These are phyloP conservation scores for Mycogone perniciosa DNA, from an alignment of 2,329 filamentous ascomycete species.

Conservation along the genomic window DNA sequence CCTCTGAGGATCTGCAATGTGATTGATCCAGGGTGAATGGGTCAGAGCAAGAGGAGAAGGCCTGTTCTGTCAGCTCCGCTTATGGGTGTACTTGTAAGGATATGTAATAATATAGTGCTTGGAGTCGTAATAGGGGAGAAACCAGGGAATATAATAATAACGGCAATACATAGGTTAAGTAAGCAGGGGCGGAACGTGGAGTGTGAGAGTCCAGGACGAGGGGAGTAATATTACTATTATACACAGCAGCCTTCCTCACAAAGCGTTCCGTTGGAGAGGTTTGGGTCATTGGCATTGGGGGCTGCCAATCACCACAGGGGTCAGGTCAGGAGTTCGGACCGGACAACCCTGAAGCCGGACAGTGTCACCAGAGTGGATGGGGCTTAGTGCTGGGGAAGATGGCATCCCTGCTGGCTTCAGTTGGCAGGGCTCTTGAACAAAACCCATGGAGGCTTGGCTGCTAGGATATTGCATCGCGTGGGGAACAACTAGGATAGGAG, in stretches of 20 bases:
- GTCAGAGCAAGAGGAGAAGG: constrained; percentile 3
- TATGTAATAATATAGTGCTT: constrained; percentile 7
- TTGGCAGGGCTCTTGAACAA: not conserved
- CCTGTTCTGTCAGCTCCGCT: constrained; percentile 7
- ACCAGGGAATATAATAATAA: constrained; percentile 5
- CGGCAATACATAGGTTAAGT: constrained; percentile 1
- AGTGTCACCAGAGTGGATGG: constrained; percentile 6
- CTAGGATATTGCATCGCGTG: constrained; percentile 8
- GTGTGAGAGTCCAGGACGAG: constrained; percentile 10
- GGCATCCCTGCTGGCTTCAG: constrained; percentile 6
- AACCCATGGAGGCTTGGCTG: not conserved
- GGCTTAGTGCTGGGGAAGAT: constrained; percentile 10
- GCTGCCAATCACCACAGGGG: constrained; percentile 7
- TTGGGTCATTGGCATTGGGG: not conserved
- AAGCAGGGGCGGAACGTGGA: constrained; percentile 8
- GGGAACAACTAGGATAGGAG: constrained; percentile 5
- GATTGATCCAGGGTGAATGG: constrained; percentile 17
- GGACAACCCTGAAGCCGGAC: not conserved
- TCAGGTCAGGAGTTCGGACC: constrained; percentile 6
- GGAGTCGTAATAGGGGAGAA: constrained; percentile 1
- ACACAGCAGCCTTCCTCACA: not conserved
- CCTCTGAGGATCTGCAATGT: constrained; percentile 19
- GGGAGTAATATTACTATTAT: constrained; percentile 5
- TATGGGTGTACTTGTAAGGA: constrained; percentile 5
- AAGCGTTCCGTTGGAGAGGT: too few relatives aligned